Evolutionary conservation across 495 filamentous ascomycete species (phyloP).

Genomic region (Aspergillus affinis): DNA sequence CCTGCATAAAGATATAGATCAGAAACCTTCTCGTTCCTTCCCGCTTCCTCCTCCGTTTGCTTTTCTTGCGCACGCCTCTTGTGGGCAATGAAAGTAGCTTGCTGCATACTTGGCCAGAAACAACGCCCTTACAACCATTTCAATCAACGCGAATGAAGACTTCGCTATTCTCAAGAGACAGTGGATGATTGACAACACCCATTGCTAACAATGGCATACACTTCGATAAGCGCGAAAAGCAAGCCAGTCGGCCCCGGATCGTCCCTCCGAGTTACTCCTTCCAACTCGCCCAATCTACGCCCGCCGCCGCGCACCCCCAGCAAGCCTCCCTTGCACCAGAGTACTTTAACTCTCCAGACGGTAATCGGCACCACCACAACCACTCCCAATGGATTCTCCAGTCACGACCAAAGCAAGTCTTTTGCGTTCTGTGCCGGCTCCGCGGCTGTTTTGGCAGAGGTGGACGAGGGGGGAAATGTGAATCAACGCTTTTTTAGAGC

Average conservation of each 20-base stretch:
- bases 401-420: constrained; percentile 62
- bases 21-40: constrained; percentile 1
- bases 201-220: constrained; percentile 35
- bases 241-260: constrained; percentile 35
- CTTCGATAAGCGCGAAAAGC: constrained; percentile 37
- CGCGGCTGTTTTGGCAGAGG: constrained; percentile 82
- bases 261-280: constrained; percentile 72
- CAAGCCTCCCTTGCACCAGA: constrained; percentile 48
- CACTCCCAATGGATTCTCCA: constrained; percentile 84
- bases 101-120: background rate
- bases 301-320: constrained; percentile 62
- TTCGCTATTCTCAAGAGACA: constrained; percentile 26
- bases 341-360: constrained; percentile 68
- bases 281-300: constrained; percentile 70
- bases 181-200: constrained; percentile 20
- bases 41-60: constrained; percentile 8
- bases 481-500: constrained; percentile 89
- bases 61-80: constrained; percentile 2
- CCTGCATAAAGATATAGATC: background rate
- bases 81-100: constrained; percentile 4
- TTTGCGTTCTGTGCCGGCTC: constrained; percentile 93
- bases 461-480: constrained; percentile 68
- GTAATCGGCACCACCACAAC: constrained; percentile 87
- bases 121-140: background rate
- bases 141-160: constrained; percentile 20